A percentile compares a stretch with the other conserved stretches of the same genome.
Conservation (phyloP, 148 eudicot species). For the Fagopyrum homotropicum region DNA sequence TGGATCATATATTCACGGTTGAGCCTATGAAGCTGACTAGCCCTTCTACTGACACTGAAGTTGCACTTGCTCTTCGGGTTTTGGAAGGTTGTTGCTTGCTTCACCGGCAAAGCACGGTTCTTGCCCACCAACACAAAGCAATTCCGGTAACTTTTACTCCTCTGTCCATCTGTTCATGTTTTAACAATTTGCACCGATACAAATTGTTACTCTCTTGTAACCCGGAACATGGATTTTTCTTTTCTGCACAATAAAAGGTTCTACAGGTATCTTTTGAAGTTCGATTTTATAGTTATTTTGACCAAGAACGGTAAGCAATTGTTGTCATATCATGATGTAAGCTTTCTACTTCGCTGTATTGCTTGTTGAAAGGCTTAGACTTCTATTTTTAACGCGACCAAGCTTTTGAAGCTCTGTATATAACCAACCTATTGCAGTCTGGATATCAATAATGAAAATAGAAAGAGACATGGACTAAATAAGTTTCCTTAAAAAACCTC, state of each 20-base stretch:
- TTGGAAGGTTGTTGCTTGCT: slow-evolving; percentile 95
- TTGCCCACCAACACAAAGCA: slow-evolving; percentile 85
- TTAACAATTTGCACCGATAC: neutral
- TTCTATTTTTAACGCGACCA: neutral
- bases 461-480: neutral
- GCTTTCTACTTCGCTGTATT: neutral
- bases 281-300: neutral
- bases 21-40: slow-evolving; percentile 73
- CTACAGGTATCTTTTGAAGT: neutral
- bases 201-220: neutral
- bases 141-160: slow-evolving; percentile 38
- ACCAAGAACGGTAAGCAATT: neutral
- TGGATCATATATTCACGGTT: slow-evolving; percentile 75
- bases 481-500: neutral
- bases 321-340: neutral
- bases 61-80: slow-evolving; percentile 90
- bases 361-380: neutral
- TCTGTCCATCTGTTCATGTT: neutral
- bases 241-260: neutral
- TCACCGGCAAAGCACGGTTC: slow-evolving; percentile 61
- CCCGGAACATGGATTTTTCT: neutral
- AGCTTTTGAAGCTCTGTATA: neutral
- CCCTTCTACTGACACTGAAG: slow-evolving; percentile 81
- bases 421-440: neutral
- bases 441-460: neutral